Percentiles rank a stretch among this genome's conserved stretches.
phyloP scores from a whole-genome alignment of 164 flowering plant species.

The Magnolia changhungtana region DNA sequence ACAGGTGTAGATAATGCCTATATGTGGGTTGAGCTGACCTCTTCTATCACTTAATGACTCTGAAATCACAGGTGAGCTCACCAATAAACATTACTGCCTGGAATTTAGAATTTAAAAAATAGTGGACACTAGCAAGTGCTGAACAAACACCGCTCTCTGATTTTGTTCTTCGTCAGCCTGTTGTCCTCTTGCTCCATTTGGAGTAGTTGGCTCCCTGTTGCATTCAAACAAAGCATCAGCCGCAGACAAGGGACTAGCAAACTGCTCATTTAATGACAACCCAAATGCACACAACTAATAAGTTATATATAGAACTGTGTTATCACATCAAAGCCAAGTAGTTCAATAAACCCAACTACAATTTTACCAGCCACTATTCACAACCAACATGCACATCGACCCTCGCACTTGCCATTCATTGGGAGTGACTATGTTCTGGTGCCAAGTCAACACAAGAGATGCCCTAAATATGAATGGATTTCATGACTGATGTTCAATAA shows the following conservation, averaged over 20 bases:
- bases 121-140: constrained; percentile 56
- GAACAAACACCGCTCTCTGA: constrained; percentile 50
- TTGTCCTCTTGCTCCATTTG: constrained; percentile 26
- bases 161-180: constrained; percentile 43
- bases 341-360: no score
- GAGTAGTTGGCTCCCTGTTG: constrained; percentile 30
- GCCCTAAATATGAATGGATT: no score
- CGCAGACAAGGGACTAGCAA: not conserved
- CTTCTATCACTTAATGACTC: not conserved
- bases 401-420: no score
- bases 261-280: not conserved
- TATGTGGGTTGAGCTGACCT: not conserved
- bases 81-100: not conserved
- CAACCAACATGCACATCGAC: no score
- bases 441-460: no score
- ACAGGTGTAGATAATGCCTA: not conserved
- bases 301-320: no score
- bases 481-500: no score
- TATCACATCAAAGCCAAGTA: no score
- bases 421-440: no score
- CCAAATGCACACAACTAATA: no score
- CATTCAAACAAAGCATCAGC: constrained; percentile 16
- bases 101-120: constrained; percentile 33
- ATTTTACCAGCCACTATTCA: no score
- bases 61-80: not conserved